phyloP scores from a whole-genome alignment of 2,329 filamentous ascomycete species.

The Cercospora sojina region DNA sequence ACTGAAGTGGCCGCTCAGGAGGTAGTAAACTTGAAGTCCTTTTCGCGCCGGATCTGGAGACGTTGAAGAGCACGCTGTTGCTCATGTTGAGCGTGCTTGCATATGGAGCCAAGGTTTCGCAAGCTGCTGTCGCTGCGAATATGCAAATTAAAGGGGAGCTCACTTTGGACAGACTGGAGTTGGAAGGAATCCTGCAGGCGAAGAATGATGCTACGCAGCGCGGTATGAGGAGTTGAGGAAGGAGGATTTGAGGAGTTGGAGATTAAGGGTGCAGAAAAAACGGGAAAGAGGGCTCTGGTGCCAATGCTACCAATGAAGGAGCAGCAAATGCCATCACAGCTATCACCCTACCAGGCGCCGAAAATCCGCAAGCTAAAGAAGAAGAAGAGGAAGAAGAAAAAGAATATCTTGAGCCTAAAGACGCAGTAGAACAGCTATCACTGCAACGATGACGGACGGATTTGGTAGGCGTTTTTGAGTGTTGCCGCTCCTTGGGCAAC shows the following conservation, averaged over 20 bases:
- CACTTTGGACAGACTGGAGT: constrained; percentile 18
- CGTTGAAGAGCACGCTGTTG: constrained; percentile 23
- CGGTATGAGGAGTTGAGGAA: constrained; percentile 17
- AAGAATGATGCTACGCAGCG: constrained; percentile 19
- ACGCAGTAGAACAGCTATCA: not conserved
- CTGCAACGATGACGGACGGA: not conserved
- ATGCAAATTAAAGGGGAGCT: not conserved
- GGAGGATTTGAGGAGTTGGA: constrained; percentile 9
- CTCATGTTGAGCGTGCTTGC: constrained; percentile 24
- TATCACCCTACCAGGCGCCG: not conserved
- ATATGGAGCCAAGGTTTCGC: constrained; percentile 10
- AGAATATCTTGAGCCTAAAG: not conserved
- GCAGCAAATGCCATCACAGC: not conserved
- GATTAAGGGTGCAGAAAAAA: not conserved
- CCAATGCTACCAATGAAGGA: no score
- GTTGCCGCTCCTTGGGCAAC: no score
- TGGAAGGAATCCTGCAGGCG: constrained; percentile 18
- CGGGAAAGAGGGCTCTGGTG: not conserved
- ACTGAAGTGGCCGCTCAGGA: constrained; percentile 17
- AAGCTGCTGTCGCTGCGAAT: not conserved
- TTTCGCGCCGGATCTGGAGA: constrained; percentile 25
- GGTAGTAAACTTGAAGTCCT: constrained; percentile 20
- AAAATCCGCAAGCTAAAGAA: not conserved
- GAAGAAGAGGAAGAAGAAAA: not conserved
- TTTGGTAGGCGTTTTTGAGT: not conserved